phyloP scores from a whole-genome alignment of 177 flowering plant genomes.

The Vitis hybrid region DNA sequence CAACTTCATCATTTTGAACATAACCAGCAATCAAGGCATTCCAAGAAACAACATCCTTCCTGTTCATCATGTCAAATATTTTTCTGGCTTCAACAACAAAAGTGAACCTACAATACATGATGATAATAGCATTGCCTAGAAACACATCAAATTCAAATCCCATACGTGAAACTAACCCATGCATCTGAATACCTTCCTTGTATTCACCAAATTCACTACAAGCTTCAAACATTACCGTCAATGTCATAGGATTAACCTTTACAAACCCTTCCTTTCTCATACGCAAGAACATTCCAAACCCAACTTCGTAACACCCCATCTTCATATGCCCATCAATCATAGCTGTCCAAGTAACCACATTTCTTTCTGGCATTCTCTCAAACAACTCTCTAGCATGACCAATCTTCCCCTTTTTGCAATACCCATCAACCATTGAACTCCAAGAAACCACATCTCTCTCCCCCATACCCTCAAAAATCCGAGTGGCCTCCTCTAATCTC shows the following conservation, averaged over 20 bases:
- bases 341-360: constrained; percentile 37
- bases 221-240: constrained; percentile 52
- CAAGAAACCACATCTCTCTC: constrained; percentile 66
- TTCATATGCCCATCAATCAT: constrained; percentile 34
- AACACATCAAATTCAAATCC: constrained; percentile 25
- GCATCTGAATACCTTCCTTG: constrained; percentile 58
- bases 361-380: constrained; percentile 55
- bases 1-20: constrained; percentile 30
- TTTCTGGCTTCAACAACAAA: constrained; percentile 37
- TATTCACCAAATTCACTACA: constrained; percentile 36
- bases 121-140: constrained; percentile 47
- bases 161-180: constrained; percentile 48
- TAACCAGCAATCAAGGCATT: constrained; percentile 54
- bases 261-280: constrained; percentile 24
- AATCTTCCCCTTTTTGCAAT: constrained; percentile 51
- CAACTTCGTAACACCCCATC: constrained; percentile 14
- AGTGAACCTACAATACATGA: constrained; percentile 50
- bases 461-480: constrained; percentile 55
- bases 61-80: constrained; percentile 43
- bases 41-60: constrained; percentile 63
- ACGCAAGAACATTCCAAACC: constrained; percentile 19
- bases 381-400: constrained; percentile 56
- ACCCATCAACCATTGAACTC: constrained; percentile 81
- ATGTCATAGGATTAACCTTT: constrained; percentile 37
- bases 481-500: constrained; percentile 44